Percentiles rank a stretch among this genome's conserved stretches.
Conservation (phyloP, 805 yeast genomes). For the Priceomyces haplophilus region DNA sequence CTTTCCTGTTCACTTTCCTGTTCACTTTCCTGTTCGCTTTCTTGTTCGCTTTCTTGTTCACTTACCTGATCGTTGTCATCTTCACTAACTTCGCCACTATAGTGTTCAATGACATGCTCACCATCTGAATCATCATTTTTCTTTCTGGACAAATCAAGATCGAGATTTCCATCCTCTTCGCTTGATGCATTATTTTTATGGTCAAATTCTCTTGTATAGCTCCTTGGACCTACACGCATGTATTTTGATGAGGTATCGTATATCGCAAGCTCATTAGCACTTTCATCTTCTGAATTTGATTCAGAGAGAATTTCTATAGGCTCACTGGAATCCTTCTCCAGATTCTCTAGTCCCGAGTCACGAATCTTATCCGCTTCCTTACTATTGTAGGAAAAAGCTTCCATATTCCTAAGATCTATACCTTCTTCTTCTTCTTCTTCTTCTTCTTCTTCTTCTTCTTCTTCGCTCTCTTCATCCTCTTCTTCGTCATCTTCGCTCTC, state of each 20-base stretch:
- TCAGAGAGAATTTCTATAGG: constrained; percentile 3
- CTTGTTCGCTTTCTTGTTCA: neutral
- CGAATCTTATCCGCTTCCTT: constrained; percentile 40
- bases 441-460: constrained; percentile 5
- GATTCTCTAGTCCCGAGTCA: constrained; percentile 47
- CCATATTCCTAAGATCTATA: no score
- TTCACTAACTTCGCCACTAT: neutral
- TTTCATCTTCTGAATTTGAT: constrained; percentile 8
- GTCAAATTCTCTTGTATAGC: no score
- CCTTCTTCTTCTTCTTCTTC: constrained; percentile 43
- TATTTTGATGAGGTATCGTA: neutral
- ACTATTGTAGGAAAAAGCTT: no score
- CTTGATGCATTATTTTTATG: no score
- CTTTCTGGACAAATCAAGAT: no score
- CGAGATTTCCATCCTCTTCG: no score
- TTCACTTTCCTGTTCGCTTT: neutral
- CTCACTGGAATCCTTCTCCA: constrained; percentile 19
- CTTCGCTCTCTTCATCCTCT: constrained; percentile 3
- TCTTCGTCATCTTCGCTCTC: constrained; percentile 8
- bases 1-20: neutral
- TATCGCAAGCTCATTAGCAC: neutral
- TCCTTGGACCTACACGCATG: neutral
- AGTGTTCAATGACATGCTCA: no score
- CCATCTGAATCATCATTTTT: no score
- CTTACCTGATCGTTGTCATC: neutral